phyloP scores from a whole-genome alignment of 805 yeast species.

The Metschnikowia anglica region DNA sequence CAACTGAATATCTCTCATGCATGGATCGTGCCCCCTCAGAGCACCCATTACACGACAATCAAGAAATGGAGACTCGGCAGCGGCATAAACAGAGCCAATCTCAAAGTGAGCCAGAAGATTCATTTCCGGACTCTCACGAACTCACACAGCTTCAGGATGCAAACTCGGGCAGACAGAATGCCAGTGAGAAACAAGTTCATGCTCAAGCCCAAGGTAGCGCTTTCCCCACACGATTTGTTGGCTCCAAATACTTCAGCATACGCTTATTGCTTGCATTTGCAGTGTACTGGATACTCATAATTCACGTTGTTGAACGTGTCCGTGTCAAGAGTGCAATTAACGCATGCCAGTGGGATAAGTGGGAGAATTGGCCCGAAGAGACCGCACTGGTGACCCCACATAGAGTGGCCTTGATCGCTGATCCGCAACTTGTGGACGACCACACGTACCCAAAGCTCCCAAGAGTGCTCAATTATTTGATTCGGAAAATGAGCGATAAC shows the following conservation, averaged over 20 bases:
- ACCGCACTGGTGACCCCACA: conserved; percentile 36
- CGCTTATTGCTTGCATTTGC: conserved; percentile 3
- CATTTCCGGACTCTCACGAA: no score
- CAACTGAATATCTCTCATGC: no score
- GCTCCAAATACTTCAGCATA: not conserved
- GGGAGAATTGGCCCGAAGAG: conserved; percentile 57
- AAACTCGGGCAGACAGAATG: not conserved
- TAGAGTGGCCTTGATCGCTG: conserved; percentile 68
- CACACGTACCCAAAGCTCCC: conserved; percentile 81
- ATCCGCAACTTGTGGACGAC: conserved; percentile 90
- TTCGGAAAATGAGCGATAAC: conserved; percentile 67
- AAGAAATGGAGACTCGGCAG: no score
- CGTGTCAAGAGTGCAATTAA: conserved; percentile 26
- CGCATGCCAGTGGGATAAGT: conserved; percentile 53
- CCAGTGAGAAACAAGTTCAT: no score
- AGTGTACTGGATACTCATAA: conserved; percentile 26
- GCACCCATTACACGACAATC: no score
- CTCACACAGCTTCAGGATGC: not conserved
- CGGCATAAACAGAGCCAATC: no score
- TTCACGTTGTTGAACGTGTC: conserved; percentile 35
- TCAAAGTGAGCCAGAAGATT: no score
- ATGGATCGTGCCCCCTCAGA: no score
- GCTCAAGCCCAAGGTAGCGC: not conserved
- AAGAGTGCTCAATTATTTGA: conserved; percentile 47
- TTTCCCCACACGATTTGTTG: not conserved